Base-by-base conservation (phyloP, 2,329 filamentous ascomycete species). In the Paraconiothyrium sp. region DNA sequence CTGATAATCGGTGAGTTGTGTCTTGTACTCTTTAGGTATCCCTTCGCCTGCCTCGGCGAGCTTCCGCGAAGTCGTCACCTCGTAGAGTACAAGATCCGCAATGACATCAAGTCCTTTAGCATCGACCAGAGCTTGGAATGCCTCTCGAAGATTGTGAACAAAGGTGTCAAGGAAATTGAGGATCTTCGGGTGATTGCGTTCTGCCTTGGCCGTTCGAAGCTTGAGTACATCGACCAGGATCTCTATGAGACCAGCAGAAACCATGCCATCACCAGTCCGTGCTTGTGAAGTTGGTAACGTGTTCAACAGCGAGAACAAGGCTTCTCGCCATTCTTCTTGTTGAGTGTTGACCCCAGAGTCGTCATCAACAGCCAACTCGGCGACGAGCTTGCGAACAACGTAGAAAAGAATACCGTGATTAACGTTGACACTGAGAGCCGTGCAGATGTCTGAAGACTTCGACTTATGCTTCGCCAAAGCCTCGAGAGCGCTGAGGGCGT, bases 341-440 rank as follows among this genome's bases (percentile, higher is more conserved):
- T 89, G 87, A 6, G 75, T 60, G n/a, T 87, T 87, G 59, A 87
- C 85, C 66, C 89, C 85, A 24, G 86, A 35, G 22, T 60, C 67
- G 14, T 78, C 76, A 43, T 88, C 84, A 24, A 68, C 65, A 27
- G 68, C 88, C 81, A 99, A 90, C 65, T 93, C 92, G 20, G 90
- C 90, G 60, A 98, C 92, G 10, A 93, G 92, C 78, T 97, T 97
- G 59, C 94, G 88, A 54, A 97, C 90, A 67, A 97, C 87, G 73
- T 97, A 98, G 68, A 98, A 90, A 48, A 99, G 85, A 34, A 98
- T 91, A 14, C 95, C 96, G 71, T 99, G 96, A 71, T 97, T 98
- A 41, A 98, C 94, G 69, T 94, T 97, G 57, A 96, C 92, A 72
- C 93, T 97, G 46, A 99, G 83, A n/a, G 95, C 93, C 46, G 92